Conservation (phyloP, 768 basidiomycete species). For the Psilocybe sp. region DNA sequence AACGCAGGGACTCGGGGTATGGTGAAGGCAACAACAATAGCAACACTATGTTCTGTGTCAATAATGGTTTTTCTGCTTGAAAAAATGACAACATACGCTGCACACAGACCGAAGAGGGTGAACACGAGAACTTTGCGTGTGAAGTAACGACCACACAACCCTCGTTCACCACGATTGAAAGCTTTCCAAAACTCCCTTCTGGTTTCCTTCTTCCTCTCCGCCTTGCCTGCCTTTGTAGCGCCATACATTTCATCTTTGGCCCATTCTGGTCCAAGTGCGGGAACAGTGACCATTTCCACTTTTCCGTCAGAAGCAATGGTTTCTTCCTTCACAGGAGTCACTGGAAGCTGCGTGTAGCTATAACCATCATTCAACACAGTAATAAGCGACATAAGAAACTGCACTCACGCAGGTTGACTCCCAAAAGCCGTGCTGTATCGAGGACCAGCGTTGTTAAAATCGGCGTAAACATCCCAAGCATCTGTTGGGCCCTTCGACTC, state of each 20-base stretch:
- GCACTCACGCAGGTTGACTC: constrained; percentile 12
- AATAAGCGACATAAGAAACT: background rate
- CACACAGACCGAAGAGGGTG: constrained; percentile 58
- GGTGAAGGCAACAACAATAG: constrained; percentile 70
- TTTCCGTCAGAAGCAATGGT: constrained; percentile 37
- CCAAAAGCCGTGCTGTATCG: constrained; percentile 66
- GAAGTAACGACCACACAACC: constrained; percentile 78
- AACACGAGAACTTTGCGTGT: constrained; percentile 73
- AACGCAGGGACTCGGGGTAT: constrained; percentile 82
- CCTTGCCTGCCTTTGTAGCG: constrained; percentile 71
- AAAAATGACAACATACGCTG: constrained; percentile 37
- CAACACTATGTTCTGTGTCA: constrained; percentile 44
- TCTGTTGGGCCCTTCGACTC: constrained; percentile 55
- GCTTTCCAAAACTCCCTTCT: constrained; percentile 62
- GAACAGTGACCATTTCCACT: constrained; percentile 90
- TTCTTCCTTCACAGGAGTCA: constrained; percentile 37
- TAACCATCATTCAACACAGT: constrained; percentile 2
- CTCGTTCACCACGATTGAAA: constrained; percentile 78
- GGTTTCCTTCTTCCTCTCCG: constrained; percentile 55
- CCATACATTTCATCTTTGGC: constrained; percentile 69
- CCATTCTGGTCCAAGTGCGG: constrained; percentile 92
- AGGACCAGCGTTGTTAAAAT: constrained; percentile 86
- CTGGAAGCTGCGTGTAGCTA: constrained; percentile 37
- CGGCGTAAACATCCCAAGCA: constrained; percentile 81
- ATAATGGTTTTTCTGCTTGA: constrained; percentile 5